Evolutionary conservation across 1,284 basidiomycete species (phyloP).

Genomic region (Quambalaria eucalypti): DNA sequence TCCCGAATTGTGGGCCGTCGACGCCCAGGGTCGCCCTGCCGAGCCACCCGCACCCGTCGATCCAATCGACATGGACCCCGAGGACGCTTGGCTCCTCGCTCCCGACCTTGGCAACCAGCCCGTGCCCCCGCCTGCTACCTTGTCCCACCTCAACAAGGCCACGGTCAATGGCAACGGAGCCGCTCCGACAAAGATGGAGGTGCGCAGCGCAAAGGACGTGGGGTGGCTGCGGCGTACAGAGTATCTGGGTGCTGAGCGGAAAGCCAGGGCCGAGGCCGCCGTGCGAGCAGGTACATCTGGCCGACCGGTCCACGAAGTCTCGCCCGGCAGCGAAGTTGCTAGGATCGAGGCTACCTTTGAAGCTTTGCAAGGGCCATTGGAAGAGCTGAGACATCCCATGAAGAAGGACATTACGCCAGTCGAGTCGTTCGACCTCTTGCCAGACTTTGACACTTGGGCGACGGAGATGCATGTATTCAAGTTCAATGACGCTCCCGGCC

Average conservation of each 20-base stretch:
- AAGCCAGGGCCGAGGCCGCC: conserved; percentile 7
- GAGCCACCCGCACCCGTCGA: too few species aligned
- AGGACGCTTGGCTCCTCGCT: conserved; percentile 38
- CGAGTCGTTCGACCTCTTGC: conserved; percentile 38
- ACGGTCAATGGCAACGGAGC: neutral
- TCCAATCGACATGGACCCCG: conserved; percentile 7
- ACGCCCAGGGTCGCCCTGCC: neutral
- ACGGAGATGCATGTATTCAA: conserved; percentile 41
- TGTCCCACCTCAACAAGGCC: neutral
- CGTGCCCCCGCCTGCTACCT: neutral
- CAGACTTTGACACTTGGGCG: conserved; percentile 45
- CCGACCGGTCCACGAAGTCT: conserved; percentile 26
- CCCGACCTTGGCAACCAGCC: conserved; percentile 1
- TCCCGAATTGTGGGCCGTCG: conserved; percentile 30
- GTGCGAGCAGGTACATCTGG: conserved; percentile 12
- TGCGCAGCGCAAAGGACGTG: conserved; percentile 24
- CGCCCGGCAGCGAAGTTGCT: conserved; percentile 29
- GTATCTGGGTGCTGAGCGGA: conserved; percentile 39
- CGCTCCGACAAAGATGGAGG: neutral
- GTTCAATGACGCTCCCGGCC: conserved; percentile 38
- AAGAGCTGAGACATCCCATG: conserved; percentile 30
- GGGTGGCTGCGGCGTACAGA: conserved; percentile 44
- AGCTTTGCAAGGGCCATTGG: conserved; percentile 27
- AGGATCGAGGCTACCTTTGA: conserved; percentile 38
- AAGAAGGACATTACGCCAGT: conserved; percentile 37